Percentiles rank a stretch among this genome's conserved stretches.
Conservation (phyloP, 2,329 filamentous ascomycete species). For the Talaromyces sp. region DNA sequence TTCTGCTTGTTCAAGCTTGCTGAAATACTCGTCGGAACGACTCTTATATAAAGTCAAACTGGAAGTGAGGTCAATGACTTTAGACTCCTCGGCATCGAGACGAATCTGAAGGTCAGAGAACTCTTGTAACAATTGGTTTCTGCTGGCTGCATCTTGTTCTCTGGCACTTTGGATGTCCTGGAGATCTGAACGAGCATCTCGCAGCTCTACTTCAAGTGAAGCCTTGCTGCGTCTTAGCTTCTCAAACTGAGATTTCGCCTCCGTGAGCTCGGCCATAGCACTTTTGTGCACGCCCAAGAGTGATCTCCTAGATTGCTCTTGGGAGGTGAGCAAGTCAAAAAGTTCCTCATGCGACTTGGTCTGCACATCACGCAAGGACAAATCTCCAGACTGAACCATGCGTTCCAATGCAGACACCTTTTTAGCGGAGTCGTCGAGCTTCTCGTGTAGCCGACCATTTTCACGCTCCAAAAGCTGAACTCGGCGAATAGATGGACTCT, state of each 20-base stretch:
- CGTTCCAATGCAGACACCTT: constrained; percentile 88
- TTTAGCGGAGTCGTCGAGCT: constrained; percentile 88
- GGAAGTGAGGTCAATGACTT: constrained; percentile 73
- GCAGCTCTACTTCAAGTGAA: constrained; percentile 75
- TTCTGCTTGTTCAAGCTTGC: constrained; percentile 93
- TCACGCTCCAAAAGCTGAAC: constrained; percentile 89
- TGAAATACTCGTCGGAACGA: constrained; percentile 92
- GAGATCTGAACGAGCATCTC: constrained; percentile 76
- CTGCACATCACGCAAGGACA: constrained; percentile 85
- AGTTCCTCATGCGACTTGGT: constrained; percentile 92
- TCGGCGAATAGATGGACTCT: constrained; percentile 71
- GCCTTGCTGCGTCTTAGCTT: constrained; percentile 76
- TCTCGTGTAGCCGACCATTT: constrained; percentile 85
- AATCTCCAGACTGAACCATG: constrained; percentile 76
- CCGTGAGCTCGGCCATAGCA: constrained; percentile 74
- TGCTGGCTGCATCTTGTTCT: constrained; percentile 82
- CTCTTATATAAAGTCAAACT: constrained; percentile 86
- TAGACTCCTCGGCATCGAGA: constrained; percentile 81
- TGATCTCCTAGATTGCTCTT: constrained; percentile 79
- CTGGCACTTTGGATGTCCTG: constrained; percentile 70
- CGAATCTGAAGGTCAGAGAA: constrained; percentile 91
- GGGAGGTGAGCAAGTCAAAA: constrained; percentile 83
- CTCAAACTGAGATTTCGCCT: constrained; percentile 82
- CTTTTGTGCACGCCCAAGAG: constrained; percentile 80
- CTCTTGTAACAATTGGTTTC: constrained; percentile 82